A percentile compares a stretch with the other conserved stretches of the same genome.
Conservation (phyloP, 2,329 filamentous ascomycete species). For the Orbilia quercus region DNA sequence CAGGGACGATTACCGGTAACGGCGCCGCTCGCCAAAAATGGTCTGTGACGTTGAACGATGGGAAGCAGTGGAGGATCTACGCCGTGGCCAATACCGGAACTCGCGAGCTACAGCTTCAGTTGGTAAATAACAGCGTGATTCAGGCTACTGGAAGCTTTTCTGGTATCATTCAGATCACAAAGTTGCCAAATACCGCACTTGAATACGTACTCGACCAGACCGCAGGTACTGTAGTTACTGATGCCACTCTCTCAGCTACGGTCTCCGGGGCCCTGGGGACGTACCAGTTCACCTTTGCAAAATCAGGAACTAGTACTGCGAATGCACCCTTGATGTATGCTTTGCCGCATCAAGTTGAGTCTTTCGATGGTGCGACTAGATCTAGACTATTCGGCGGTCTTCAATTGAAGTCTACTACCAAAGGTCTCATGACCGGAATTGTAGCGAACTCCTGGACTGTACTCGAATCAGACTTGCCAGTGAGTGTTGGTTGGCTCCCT, state of each 20-base stretch:
- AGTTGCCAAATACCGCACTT: conserved; percentile 68
- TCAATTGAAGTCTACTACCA: conserved; percentile 81
- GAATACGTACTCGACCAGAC: conserved; percentile 80
- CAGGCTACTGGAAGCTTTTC: conserved; percentile 77
- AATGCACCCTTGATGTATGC: conserved; percentile 81
- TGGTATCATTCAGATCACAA: conserved; percentile 84
- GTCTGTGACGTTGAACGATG: conserved; percentile 76
- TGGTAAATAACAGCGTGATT: conserved; percentile 73
- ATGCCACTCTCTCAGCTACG: conserved; percentile 73
- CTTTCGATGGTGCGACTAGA: conserved; percentile 73
- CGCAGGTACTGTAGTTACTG: conserved; percentile 78
- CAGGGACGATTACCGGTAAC: conserved; percentile 65
- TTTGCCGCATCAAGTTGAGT: conserved; percentile 83
- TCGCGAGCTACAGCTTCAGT: conserved; percentile 73
- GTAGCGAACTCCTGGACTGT: conserved; percentile 80
- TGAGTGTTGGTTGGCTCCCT: conserved; percentile 71
- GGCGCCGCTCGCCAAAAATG: conserved; percentile 72
- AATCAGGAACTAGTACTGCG: conserved; percentile 71
- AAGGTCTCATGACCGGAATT: conserved; percentile 80
- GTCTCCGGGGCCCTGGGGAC: conserved; percentile 71
- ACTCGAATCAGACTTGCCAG: conserved; percentile 77
- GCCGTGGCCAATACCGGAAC: conserved; percentile 70
- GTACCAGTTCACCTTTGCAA: conserved; percentile 80
- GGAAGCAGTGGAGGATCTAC: conserved; percentile 82
- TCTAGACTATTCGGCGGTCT: conserved; percentile 67